Percentiles rank a stretch among this genome's conserved stretches.
phyloP scores from a whole-genome alignment of 768 basidiomycete genomes.

The Tylopilus cervinicoccineus region DNA sequence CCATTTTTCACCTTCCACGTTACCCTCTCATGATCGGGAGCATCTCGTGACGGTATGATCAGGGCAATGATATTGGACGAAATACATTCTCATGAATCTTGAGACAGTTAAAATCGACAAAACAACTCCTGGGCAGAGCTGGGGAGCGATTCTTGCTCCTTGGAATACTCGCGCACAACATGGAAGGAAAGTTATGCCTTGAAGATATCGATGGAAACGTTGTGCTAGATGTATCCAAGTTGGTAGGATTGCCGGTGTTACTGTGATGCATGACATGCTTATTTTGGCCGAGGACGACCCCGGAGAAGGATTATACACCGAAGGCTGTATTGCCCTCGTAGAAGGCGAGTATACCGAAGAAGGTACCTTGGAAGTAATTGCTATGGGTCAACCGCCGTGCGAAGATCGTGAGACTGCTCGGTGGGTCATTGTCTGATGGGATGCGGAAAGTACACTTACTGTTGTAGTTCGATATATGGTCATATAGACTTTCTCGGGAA shows the following conservation, averaged over 20 bases:
- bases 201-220: conserved; percentile 94
- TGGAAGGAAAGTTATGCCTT: conserved; percentile 85
- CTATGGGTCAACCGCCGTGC: conserved; percentile 96
- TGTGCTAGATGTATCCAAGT: conserved; percentile 80
- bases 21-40: conserved; percentile 84
- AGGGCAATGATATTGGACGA: conserved; percentile 9
- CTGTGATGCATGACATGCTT: conserved; percentile 7
- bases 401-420: conserved; percentile 82
- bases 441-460: conserved; percentile 6
- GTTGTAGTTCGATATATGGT: conserved; percentile 79
- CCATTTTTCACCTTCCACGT: conserved; percentile 93
- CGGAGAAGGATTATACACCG: conserved; percentile 93
- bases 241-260: conserved; percentile 43
- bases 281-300: conserved; percentile 63
- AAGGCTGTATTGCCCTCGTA: conserved; percentile 91
- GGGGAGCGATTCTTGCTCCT: conserved; percentile 89
- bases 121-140: conserved; percentile 88
- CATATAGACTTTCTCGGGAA: conserved; percentile 98
- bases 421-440: conserved; percentile 37
- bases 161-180: conserved; percentile 86
- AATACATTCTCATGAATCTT: conserved; percentile 17
- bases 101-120: conserved; percentile 84
- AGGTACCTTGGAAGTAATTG: conserved; percentile 81
- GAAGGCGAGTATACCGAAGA: conserved; percentile 98
- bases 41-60: conserved; percentile 78